phyloP scores from a whole-genome alignment of 345 rosid species.

The Populus ilicifolia region DNA sequence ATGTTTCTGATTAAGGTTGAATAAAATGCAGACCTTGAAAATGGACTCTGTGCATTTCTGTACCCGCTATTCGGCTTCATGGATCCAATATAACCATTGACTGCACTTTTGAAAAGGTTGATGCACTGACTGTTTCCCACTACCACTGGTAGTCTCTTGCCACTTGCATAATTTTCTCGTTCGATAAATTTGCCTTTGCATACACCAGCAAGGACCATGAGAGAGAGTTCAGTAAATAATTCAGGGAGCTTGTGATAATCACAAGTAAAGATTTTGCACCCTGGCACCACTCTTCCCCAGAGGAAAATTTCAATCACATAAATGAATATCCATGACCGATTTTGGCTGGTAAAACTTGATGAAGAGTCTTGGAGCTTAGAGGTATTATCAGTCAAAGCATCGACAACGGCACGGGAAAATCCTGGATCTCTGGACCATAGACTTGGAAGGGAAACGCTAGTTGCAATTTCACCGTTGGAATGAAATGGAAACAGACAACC shows the following conservation, averaged over 20 bases:
- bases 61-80: too few species aligned
- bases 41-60: too few species aligned
- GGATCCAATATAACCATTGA: too few species aligned
- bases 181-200: background rate
- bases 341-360: background rate
- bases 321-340: background rate
- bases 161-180: background rate
- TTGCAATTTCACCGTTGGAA: background rate
- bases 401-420: background rate
- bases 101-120: background rate
- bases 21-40: too few species aligned
- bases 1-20: too few species aligned
- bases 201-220: background rate
- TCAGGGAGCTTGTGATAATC: background rate
- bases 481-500: background rate
- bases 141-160: background rate
- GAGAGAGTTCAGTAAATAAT: background rate
- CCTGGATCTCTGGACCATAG: background rate
- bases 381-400: background rate
- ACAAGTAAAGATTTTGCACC: background rate
- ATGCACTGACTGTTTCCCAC: background rate
- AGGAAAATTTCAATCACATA: background rate
- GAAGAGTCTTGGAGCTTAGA: background rate
- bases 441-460: background rate
- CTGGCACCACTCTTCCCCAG: background rate